Evolutionary conservation across 2,329 filamentous ascomycete genomes (phyloP).

Genomic region (Claviceps sp.): DNA sequence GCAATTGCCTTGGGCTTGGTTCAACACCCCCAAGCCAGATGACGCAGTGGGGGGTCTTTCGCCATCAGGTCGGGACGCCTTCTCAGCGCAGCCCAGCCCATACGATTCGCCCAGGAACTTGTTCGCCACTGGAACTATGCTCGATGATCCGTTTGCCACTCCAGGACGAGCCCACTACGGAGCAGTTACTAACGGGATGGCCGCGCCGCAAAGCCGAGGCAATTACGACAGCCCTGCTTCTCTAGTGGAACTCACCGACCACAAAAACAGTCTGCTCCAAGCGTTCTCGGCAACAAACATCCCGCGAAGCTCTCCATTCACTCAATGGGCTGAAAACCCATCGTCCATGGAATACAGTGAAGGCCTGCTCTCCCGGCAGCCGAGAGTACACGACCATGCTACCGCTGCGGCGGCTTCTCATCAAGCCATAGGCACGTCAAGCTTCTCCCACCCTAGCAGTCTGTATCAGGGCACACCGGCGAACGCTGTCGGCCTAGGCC

Average conservation of each 20-base stretch:
- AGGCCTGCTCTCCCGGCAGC: conserved; percentile 11
- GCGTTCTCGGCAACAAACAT: conserved; percentile 16
- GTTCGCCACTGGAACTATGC: conserved; percentile 5
- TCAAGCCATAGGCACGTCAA: conserved; percentile 18
- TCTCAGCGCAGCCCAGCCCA: conserved; percentile 14
- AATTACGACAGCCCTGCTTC: conserved; percentile 2
- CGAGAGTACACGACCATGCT: conserved; percentile 6
- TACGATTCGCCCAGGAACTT: conserved; percentile 11
- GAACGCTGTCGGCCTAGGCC: conserved; percentile 9
- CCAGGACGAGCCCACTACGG: conserved; percentile 10
- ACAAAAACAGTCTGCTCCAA: conserved; percentile 23
- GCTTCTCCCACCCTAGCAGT: conserved; percentile 37
- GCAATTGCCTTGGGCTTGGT: conserved; percentile 38
- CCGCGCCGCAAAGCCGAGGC: conserved; percentile 1
- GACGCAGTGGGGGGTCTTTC: conserved; percentile 10
- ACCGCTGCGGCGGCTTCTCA: not conserved
- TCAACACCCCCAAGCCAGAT: conserved; percentile 23
- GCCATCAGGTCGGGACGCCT: conserved; percentile 12
- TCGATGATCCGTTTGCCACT: conserved; percentile 21
- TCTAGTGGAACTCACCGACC: conserved; percentile 14
- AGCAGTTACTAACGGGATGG: not conserved
- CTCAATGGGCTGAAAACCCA: conserved; percentile 16
- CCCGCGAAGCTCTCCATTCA: conserved; percentile 19
- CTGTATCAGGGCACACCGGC: conserved; percentile 34
- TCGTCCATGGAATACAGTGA: conserved; percentile 9